phyloP scores from a whole-genome alignment of 345 rosid genomes.

The Geranium brycei region DNA sequence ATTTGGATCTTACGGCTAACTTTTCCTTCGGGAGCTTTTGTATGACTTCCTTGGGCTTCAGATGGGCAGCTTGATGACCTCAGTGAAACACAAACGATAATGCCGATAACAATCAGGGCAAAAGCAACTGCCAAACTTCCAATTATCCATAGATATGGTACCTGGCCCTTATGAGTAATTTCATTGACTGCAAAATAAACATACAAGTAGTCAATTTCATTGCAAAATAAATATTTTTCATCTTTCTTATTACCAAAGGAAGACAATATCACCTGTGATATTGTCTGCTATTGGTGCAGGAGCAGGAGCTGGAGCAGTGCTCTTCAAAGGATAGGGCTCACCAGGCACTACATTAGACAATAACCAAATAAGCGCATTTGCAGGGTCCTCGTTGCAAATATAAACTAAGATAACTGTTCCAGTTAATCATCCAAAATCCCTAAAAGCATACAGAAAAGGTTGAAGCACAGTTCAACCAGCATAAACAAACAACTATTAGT shows the following conservation, averaged over 20 bases:
- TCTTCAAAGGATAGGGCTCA: conserved; percentile 48
- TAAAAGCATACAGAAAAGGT: no score
- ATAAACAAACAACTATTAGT: no score
- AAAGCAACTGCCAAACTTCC: conserved; percentile 66
- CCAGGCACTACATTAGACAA: conserved; percentile 60
- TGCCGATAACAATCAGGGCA: conserved; percentile 36
- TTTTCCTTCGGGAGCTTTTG: conserved; percentile 35
- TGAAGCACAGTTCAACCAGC: no score
- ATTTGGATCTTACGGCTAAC: conserved; percentile 65
- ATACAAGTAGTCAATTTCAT: no score
- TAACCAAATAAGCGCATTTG: not conserved
- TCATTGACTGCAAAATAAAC: conserved; percentile 38
- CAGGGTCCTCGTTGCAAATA: not conserved
- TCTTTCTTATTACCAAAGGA: no score
- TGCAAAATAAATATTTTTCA: no score
- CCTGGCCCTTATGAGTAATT: conserved; percentile 36
- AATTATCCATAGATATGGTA: conserved; percentile 72
- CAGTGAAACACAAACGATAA: conserved; percentile 42
- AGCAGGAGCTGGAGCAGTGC: conserved; percentile 31
- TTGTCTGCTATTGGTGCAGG: conserved; percentile 27
- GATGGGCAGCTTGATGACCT: conserved; percentile 48
- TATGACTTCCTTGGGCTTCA: conserved; percentile 21
- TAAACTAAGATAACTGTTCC: no score
- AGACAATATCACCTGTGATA: conserved; percentile 6
- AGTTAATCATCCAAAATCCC: no score